Conservation (phyloP, 305 asterid genomes). For the Fraxinus ornus region DNA sequence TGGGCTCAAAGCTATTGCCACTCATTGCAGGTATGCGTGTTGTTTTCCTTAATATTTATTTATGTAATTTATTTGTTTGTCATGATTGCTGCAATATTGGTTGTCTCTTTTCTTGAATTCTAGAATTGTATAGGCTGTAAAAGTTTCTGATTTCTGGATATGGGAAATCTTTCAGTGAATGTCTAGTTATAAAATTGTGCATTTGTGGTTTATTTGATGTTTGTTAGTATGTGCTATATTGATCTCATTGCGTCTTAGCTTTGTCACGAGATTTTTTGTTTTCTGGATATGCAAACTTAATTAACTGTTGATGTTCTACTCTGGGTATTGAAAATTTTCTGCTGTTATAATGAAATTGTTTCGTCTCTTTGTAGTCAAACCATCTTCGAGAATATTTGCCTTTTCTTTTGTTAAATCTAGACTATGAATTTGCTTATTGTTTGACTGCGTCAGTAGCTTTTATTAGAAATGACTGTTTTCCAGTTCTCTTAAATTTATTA, state of each 20-base stretch:
- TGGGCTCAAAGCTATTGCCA: conserved; percentile 67
- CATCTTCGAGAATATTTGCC: background rate
- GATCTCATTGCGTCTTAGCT: background rate
- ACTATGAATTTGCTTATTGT: background rate
- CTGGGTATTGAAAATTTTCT: background rate
- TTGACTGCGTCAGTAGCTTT: conserved; percentile 4
- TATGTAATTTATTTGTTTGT: background rate
- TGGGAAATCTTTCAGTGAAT: background rate
- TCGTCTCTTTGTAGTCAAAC: background rate
- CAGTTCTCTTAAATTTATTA: background rate
- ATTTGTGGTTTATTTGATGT: background rate
- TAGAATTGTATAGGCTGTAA: background rate
- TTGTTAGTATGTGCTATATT: background rate
- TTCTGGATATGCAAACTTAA: background rate
- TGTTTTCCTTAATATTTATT: background rate
- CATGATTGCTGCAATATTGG: too few species aligned
- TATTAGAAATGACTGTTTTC: background rate
- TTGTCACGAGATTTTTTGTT: background rate
- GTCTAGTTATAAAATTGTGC: conserved; percentile 1
- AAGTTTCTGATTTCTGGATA: background rate
- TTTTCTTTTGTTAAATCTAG: background rate
- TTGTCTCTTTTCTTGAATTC: background rate
- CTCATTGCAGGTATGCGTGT: conserved; percentile 65
- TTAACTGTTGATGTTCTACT: background rate
- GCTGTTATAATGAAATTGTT: background rate